These are phyloP conservation scores for Volvox reticuliferus DNA, from an alignment of 139 green algal species.

Conservation along the genomic window DNA sequence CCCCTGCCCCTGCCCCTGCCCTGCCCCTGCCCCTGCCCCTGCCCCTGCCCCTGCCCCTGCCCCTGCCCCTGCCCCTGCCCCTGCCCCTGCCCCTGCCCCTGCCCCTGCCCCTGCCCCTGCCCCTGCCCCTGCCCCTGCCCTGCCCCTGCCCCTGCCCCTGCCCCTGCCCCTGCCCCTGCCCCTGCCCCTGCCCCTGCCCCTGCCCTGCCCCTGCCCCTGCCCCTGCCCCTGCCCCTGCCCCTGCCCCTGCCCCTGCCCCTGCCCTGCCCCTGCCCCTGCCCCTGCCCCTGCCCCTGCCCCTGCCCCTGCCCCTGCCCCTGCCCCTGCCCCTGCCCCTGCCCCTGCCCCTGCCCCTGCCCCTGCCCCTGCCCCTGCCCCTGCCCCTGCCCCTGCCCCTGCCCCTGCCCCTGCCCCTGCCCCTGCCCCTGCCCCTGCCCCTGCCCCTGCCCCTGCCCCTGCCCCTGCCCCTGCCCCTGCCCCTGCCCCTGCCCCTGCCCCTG, in stretches of 20 bases:
- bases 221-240: background rate
- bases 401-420: background rate
- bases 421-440: background rate
- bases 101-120: background rate
- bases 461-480: background rate
- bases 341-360: background rate
- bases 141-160: background rate
- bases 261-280: background rate
- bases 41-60: too few species aligned
- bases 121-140: background rate
- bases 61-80: background rate
- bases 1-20: background rate
- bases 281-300: background rate
- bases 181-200: background rate
- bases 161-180: too few species aligned
- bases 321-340: too few species aligned
- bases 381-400: background rate
- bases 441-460: too few species aligned
- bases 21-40: background rate
- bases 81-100: background rate
- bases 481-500: background rate
- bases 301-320: background rate
- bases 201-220: too few species aligned
- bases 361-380: background rate
- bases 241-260: background rate